phyloP scores from a whole-genome alignment of 306 rosid genomes.

The Quercus cerris region DNA sequence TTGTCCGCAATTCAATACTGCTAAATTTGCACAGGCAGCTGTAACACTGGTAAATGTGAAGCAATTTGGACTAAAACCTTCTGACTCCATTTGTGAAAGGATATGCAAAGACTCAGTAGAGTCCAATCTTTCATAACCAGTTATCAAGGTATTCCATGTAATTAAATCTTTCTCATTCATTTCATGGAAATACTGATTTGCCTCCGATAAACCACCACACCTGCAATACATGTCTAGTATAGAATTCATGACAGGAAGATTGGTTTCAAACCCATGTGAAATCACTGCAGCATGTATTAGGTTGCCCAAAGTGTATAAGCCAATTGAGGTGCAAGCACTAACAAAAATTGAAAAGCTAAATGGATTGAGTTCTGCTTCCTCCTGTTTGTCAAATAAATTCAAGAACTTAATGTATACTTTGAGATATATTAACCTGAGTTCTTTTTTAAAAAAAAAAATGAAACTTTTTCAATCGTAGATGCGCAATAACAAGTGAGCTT shows the following conservation, averaged over 20 bases:
- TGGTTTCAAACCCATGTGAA: conserved; percentile 49
- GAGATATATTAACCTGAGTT: background rate
- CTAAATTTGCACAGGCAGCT: conserved; percentile 65
- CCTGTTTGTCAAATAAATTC: conserved; percentile 50
- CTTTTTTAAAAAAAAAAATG: background rate
- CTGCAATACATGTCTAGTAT: too few species aligned
- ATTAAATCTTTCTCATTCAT: conserved; percentile 52
- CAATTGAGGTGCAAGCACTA: conserved; percentile 60
- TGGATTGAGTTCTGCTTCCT: conserved; percentile 51
- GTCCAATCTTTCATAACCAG: conserved; percentile 60
- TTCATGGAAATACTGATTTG: conserved; percentile 51
- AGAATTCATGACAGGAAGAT: conserved; percentile 46
- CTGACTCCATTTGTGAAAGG: conserved; percentile 51
- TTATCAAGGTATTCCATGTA: conserved; percentile 75
- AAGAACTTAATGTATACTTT: background rate
- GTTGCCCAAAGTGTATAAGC: conserved; percentile 45
- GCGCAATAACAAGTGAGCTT: background rate
- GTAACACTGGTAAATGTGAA: conserved; percentile 60
- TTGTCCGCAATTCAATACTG: conserved; percentile 59
- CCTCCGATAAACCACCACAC: conserved; percentile 34
- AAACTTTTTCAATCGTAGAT: background rate
- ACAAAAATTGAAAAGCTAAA: conserved; percentile 73
- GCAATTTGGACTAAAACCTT: conserved; percentile 57
- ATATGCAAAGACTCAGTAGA: conserved; percentile 49
- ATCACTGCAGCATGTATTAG: conserved; percentile 65